Percentiles rank a stretch among this genome's conserved stretches.
Evolutionary conservation across 2,329 filamentous ascomycete species (phyloP).

Genomic region (Trichoderma polysporum): DNA sequence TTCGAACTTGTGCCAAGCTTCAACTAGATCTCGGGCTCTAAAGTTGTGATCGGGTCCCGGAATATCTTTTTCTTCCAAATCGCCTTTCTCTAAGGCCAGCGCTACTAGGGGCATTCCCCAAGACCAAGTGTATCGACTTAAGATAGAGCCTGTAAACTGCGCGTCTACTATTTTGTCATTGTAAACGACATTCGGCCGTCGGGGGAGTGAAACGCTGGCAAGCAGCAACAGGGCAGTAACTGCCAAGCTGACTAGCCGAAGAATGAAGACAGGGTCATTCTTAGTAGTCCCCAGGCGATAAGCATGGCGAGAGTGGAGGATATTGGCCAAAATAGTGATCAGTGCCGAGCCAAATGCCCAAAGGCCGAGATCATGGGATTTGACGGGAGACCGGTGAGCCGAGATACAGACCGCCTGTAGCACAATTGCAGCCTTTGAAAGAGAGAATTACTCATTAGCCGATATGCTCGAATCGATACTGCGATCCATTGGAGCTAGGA

Average conservation of each 20-base stretch:
- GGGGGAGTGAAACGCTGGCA: conserved; percentile 57
- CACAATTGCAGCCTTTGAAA: conserved; percentile 47
- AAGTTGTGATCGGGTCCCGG: conserved; percentile 58
- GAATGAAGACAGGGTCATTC: conserved; percentile 44
- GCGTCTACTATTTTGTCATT: conserved; percentile 61
- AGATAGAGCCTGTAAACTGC: conserved; percentile 59
- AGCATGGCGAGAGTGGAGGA: conserved; percentile 46
- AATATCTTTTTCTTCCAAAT: conserved; percentile 62
- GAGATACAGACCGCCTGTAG: conserved; percentile 52
- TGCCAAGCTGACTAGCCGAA: conserved; percentile 48
- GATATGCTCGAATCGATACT: neutral
- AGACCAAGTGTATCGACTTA: conserved; percentile 62
- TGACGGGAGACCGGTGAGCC: conserved; percentile 50
- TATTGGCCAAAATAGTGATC: conserved; percentile 43
- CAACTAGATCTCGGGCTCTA: conserved; percentile 50
- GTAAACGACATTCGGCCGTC: conserved; percentile 66
- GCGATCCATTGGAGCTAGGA: neutral
- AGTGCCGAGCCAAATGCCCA: conserved; percentile 50
- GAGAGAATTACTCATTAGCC: neutral
- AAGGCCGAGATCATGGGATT: conserved; percentile 54
- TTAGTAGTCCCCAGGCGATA: conserved; percentile 32
- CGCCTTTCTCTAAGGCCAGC: conserved; percentile 55
- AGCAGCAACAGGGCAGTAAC: conserved; percentile 46
- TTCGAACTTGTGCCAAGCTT: conserved; percentile 49
- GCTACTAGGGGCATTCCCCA: conserved; percentile 61